A percentile compares a stretch with the other conserved stretches of the same genome.
phyloP scores from a whole-genome alignment of 306 rosid species.

The Trichosanthes truncata region DNA sequence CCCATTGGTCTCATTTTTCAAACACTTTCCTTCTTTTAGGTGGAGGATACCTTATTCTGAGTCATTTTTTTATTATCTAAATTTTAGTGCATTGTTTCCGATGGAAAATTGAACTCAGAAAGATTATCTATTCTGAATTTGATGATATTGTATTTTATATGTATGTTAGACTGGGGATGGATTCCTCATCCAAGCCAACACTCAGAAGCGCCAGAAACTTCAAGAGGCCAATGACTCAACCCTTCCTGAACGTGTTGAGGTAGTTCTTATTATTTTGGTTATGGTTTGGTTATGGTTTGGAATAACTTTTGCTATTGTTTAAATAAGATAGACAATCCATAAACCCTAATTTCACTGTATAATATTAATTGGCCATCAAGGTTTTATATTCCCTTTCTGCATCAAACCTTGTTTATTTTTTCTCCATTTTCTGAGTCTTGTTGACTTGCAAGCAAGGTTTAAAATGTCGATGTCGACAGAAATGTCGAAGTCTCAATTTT shows the following conservation, averaged over 20 bases:
- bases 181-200: conserved; percentile 88
- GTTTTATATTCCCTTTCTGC: not conserved
- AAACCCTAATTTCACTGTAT: not conserved
- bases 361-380: not conserved
- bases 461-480: too few species aligned
- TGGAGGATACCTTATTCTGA: not conserved
- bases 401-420: not conserved
- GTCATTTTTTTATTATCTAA: not conserved
- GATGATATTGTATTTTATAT: not conserved
- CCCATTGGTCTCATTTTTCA: not conserved
- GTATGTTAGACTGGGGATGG: conserved; percentile 41
- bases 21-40: not conserved
- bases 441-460: not conserved
- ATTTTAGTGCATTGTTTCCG: not conserved
- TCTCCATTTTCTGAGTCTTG: not conserved
- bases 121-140: not conserved
- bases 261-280: conserved; percentile 25
- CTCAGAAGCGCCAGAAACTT: conserved; percentile 66
- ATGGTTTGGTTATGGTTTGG: conserved; percentile 1
- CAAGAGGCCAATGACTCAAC: conserved; percentile 37
- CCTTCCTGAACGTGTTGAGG: conserved; percentile 60
- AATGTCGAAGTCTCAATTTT: too few species aligned
- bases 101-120: not conserved
- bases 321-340: not conserved
- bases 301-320: not conserved